A percentile compares a stretch with the other conserved stretches of the same genome.
Evolutionary conservation across 73 alveolate species (phyloP).

Genomic region (Blepharisma stoltei): DNA sequence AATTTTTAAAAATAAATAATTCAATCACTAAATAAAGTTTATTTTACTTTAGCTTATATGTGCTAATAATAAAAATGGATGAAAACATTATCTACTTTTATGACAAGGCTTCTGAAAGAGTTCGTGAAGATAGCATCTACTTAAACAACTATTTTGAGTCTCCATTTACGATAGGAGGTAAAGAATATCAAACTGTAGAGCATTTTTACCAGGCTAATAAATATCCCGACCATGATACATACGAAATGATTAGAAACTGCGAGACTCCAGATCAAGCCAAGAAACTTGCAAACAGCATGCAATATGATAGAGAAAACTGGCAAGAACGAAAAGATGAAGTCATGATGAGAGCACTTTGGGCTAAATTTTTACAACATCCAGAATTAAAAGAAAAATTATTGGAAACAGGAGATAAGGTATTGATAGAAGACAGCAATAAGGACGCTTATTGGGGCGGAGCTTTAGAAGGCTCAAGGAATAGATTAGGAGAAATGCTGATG

Average conservation of each 20-base stretch:
- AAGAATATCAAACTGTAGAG: neutral
- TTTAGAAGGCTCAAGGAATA: neutral
- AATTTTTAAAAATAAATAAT: too few relatives aligned
- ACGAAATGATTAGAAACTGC: neutral
- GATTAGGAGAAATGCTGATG: slow-evolving; percentile 14
- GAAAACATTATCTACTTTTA: neutral
- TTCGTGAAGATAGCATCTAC: neutral
- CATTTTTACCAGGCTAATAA: neutral
- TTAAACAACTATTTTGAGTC: neutral
- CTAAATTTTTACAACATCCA: neutral
- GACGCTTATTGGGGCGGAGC: slow-evolving; percentile 13
- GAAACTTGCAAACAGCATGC: neutral
- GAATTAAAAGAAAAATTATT: neutral
- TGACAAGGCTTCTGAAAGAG: neutral
- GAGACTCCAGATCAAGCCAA: neutral
- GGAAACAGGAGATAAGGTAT: neutral
- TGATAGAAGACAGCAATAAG: neutral
- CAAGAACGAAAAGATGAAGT: neutral
- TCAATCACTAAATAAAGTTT: too few relatives aligned
- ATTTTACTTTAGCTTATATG: too few relatives aligned
- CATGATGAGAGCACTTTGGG: neutral
- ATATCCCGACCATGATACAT: neutral
- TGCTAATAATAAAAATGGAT: slow-evolving; percentile 5
- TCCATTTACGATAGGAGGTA: neutral
- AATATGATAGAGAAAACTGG: neutral